Base-by-base conservation (phyloP, 1,284 basidiomycete genomes). In the Pyrrhoderma noxium region DNA sequence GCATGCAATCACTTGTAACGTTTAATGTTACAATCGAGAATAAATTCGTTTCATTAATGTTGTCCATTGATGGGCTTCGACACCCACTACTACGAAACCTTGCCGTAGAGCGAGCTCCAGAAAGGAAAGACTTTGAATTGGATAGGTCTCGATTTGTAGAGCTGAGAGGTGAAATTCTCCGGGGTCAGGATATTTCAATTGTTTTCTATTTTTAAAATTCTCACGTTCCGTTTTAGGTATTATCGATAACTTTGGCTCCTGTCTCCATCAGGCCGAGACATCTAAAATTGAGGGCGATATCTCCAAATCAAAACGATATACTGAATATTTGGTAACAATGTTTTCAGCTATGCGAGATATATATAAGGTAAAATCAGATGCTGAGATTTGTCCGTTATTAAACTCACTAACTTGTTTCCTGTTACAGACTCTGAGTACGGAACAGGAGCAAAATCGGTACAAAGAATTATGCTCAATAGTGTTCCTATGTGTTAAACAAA, bases 1-100 rank as follows among this genome's bases (percentile, higher is more conserved):
- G 89, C 21, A 71, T 87, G 46, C 70, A 77, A 50, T 72, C 76
- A 2, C 64, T 86, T 34, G 74, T 80, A 2, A 73, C 79, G 0
- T 66, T 68, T 16, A 67, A 69, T 41, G 60, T 77, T 18, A 77
- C 75, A 0, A 65, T 81, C 23, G 84, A 89, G 60, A 76, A 80
- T 57, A 73, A 81, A 51, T 88, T 79, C 57, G 62, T 76, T 5
- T 67, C 75, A 1, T 57, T 72, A 23, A 59, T 85, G 14, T 65
- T 82, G 19, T 73, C 75, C 1, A 65, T 80, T 22, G 79, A 80
- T 56, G 68, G 71, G 18, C 61, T 75, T 37, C 73, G 67, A 9
- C 79, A 84, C 59, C 72, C 74, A 1, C 65, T 83, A 13, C 63
- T 85, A 37, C 65, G 56, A 11, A 66, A 57, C 18, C 54, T 71